Conservation (phyloP, 371 early-diverging fungal genomes). For the Dichotomocladium elegans region DNA sequence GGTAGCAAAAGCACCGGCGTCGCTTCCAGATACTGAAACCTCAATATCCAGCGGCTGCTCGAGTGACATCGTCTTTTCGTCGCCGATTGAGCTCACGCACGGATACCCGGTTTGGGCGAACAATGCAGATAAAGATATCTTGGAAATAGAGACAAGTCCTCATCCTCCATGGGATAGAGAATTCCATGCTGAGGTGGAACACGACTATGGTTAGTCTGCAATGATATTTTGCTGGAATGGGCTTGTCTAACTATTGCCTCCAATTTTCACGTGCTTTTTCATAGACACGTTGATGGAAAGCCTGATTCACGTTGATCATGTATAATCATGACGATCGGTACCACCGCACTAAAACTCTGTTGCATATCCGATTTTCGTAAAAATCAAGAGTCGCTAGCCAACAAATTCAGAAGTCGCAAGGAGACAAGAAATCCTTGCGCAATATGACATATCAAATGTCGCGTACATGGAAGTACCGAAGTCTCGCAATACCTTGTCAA, state of each 20-base stretch:
- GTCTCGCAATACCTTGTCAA: neutral
- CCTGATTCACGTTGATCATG: conserved; percentile 14
- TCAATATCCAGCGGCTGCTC: neutral
- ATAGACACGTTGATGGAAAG: conserved; percentile 17
- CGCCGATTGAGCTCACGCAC: conserved; percentile 5
- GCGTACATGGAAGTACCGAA: neutral
- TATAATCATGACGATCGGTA: neutral
- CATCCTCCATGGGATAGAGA: conserved; percentile 24
- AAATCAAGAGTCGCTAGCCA: neutral
- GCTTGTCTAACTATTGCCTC: neutral
- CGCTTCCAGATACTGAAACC: too few relatives aligned
- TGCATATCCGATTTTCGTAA: neutral
- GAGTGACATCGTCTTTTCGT: neutral
- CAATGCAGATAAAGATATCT: neutral
- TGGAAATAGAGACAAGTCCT: neutral
- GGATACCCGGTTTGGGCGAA: neutral
- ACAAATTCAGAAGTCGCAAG: too few relatives aligned
- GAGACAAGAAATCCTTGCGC: too few relatives aligned
- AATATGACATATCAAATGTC: neutral
- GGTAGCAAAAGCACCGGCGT: conserved; percentile 6
- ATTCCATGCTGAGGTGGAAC: neutral
- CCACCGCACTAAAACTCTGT: neutral
- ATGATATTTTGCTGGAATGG: neutral
- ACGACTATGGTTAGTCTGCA: conserved; percentile 7
- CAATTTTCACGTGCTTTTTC: neutral